Evolutionary conservation across 2,329 filamentous ascomycete genomes (phyloP).

Genomic region (Trichoderma cornu-damae): DNA sequence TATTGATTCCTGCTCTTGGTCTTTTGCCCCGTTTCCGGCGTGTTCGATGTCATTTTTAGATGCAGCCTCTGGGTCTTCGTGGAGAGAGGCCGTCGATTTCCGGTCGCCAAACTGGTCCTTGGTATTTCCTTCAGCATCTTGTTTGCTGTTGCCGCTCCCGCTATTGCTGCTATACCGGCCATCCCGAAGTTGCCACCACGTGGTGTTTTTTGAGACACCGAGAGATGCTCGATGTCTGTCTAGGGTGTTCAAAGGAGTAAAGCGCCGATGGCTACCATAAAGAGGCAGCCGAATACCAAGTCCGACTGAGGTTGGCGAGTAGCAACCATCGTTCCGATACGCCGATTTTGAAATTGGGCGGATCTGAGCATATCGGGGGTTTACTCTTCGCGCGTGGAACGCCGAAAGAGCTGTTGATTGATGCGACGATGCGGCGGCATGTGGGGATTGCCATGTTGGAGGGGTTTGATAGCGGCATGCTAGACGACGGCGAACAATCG

Average conservation of each 20-base stretch:
- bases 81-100: neutral
- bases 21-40: neutral
- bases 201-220: neutral
- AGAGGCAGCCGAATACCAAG: neutral
- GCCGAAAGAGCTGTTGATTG: conserved; percentile 12
- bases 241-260: neutral
- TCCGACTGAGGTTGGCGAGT: neutral
- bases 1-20: conserved; percentile 36
- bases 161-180: conserved; percentile 2
- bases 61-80: neutral
- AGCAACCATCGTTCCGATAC: neutral
- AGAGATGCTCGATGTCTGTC: conserved; percentile 1
- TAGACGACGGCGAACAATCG: conserved; percentile 34
- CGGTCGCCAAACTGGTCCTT: neutral
- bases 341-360: neutral
- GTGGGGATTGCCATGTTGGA: conserved; percentile 4
- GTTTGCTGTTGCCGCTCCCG: neutral
- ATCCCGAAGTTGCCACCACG: conserved; percentile 3
- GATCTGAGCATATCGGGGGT: neutral
- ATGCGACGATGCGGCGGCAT: neutral
- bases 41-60: neutral
- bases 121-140: neutral
- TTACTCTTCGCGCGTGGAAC: neutral
- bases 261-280: neutral
- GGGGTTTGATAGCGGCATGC: conserved; percentile 25